A percentile compares a stretch with the other conserved stretches of the same genome.
These are phyloP conservation scores for Diphasiastrum complanatum DNA, from an alignment of 83 land plant genomes.

Conservation along the genomic window DNA sequence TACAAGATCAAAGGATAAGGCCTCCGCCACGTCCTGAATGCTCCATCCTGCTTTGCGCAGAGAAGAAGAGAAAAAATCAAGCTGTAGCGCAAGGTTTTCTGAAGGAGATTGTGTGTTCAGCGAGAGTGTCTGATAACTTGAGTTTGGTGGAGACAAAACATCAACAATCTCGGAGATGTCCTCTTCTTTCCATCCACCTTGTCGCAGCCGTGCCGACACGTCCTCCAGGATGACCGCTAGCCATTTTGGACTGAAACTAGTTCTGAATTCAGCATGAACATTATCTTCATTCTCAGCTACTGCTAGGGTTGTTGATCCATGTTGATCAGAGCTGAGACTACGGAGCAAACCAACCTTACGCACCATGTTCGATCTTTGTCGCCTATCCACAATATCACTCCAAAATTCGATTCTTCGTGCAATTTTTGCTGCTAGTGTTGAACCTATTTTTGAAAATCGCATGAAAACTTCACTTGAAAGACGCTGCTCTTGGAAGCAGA, in stretches of 20 bases:
- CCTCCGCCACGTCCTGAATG: slow-evolving; percentile 12
- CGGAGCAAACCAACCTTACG: not conserved
- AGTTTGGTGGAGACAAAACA: not conserved
- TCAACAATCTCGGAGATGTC: slow-evolving; percentile 8
- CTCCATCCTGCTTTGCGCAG: slow-evolving; percentile 13
- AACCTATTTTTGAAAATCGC: too few species aligned
- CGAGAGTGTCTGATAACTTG: not conserved
- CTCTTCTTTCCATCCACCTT: slow-evolving; percentile 7
- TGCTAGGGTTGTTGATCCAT: too few species aligned
- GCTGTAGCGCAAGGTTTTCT: not conserved
- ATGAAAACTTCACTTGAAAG: too few species aligned
- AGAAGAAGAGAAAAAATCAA: slow-evolving; percentile 4
- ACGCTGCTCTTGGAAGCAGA: too few species aligned
- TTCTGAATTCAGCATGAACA: not conserved
- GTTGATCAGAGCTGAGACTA: not conserved
- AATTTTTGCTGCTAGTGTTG: not conserved
- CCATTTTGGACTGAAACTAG: slow-evolving; percentile 1
- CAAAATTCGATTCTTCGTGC: slow-evolving; percentile 14
- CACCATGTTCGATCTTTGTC: not conserved
- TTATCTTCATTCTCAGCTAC: not conserved
- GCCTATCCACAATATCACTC: slow-evolving; percentile 13
- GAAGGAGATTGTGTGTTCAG: not conserved
- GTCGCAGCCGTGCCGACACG: not conserved
- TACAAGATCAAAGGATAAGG: slow-evolving; percentile 2
- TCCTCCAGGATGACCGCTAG: not conserved